Evolutionary conservation across 2,329 filamentous ascomycete species (phyloP).

Genomic region (Pseudogymnoascus sp.): DNA sequence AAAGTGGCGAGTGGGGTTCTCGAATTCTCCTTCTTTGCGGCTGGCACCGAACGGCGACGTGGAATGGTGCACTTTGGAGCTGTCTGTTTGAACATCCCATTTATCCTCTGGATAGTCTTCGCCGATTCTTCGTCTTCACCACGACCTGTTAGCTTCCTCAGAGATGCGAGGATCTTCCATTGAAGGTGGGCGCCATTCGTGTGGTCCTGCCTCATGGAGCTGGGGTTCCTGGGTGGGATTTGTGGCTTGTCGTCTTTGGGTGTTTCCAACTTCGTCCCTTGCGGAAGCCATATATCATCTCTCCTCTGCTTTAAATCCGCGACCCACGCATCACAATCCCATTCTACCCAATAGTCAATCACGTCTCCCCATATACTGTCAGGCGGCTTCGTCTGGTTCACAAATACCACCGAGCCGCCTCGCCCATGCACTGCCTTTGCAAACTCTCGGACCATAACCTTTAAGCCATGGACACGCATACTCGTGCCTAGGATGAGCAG

Average conservation of each 20-base stretch:
- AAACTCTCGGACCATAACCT: conserved; percentile 62
- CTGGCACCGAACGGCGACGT: neutral
- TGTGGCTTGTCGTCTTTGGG: conserved; percentile 14
- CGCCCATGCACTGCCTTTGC: conserved; percentile 58
- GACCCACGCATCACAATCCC: conserved; percentile 70
- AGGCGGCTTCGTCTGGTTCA: conserved; percentile 63
- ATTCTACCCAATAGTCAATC: conserved; percentile 66
- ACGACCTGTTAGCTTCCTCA: neutral
- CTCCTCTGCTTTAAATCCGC: conserved; percentile 40
- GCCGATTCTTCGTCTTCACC: conserved; percentile 3
- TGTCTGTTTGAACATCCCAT: neutral
- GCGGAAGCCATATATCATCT: conserved; percentile 26
- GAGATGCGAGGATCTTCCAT: neutral
- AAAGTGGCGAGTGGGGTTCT: neutral
- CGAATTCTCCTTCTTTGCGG: neutral
- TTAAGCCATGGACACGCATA: conserved; percentile 61
- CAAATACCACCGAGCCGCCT: conserved; percentile 62
- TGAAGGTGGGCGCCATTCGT: conserved; percentile 7
- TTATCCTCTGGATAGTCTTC: neutral
- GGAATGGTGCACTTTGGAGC: neutral
- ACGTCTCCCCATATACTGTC: conserved; percentile 66
- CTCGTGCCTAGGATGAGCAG: conserved; percentile 65
- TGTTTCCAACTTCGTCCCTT: conserved; percentile 15
- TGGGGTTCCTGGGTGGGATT: neutral
- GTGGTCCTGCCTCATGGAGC: neutral